Base-by-base conservation (phyloP, 352 stramenopile species). In the Globisporangium perplexum region DNA sequence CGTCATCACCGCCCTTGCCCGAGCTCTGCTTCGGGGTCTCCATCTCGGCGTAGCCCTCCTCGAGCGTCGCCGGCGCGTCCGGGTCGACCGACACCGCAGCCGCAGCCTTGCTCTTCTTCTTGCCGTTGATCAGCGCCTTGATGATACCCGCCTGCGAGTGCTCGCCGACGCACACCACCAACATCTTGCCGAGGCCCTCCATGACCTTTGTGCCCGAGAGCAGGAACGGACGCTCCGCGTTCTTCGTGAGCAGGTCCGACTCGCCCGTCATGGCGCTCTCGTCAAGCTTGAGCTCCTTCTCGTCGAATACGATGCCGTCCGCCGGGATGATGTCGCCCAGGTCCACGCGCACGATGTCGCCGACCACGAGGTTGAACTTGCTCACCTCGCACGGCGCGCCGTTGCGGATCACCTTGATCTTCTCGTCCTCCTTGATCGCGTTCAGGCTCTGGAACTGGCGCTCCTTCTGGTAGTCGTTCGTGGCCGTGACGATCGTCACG, bases 101-200 rank as follows among this genome's bases (percentile, higher is more conserved):
- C 53, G 48, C 57, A n/a, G 65, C 54, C 47, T 88, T 72, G 63
- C 26, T 30, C 15, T 74, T 69, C 43, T 83, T 82, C 68, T 95
- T 83, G 45, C 88, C 78, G 60, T 90, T 62, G 47, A 93, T 90
- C 12, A 90, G 77, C 56, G 85, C 90, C 62, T 82, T 85, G 66
- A 98, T 98, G 50, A 96, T 93, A 35, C 95, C 93, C 47, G 93
- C 95, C 59, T 98, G 90, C 14, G 83, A 97, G 68, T 94, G 84
- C 50, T 91, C 86, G 20, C 96, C 95, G 7, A 98, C 95, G 28
- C 88, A 95, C 11, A 96, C 73, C 8, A 97, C 92, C 33, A 99
- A 68, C 80, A 98, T 97, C 59, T 86, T 84, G 30, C 79, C 88
- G 7, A 93, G 77, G 7, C 96, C 96, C 47, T 96, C 86, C 68